Base-by-base conservation (phyloP, 148 eudicot genomes). In the Dysphania ambrosioides region DNA sequence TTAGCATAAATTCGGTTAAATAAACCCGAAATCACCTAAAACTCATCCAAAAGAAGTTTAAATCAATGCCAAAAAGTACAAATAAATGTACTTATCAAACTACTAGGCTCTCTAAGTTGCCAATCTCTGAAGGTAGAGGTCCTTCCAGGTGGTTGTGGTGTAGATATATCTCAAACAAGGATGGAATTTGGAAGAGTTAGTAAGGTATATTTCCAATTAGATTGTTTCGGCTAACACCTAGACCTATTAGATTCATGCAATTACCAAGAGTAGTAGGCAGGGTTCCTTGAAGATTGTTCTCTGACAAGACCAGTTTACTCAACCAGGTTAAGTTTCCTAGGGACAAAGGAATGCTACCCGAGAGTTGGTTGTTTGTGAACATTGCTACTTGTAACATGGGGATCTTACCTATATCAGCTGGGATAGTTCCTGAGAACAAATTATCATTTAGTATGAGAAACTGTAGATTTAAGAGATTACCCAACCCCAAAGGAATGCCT, bases 91-190 rank as follows among this genome's bases (percentile, higher is more conserved):
- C n/a, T n/a, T n/a, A n/a, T n/a, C n/a, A n/a, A n/a, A n/a, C n/a
- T 6, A 44, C 55, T 23, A 80, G 29, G 16, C 66, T 57, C 19
- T 6, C 35, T 44, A 68, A 12, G 4, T 35, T 21, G 1, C 77
- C 69, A 40, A 76, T 32, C n/a, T 76, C 73, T 34, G 42, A 42
- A 41, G 80, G 83, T 16, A 80, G 26, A 8, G 56, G 6, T 11
- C 83, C 83, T n/a, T 73, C 40, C 4, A 73, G 36, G 40, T 61
- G 38, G 29, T 73, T 73, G 0, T 61, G 8, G 8, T 31, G 6
- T 2, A 60, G 23, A 41, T 34, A 0, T 3, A 73, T 24, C 21
- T 26, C 29, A 21, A 27, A 0, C 41, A 73, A 27, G 2, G 55
- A 18, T 29, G 71, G 41, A 40, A 38, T 3, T n/a, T 42, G 34